Base-by-base conservation (phyloP, 345 rosid genomes). In the Physaria fendleri region DNA sequence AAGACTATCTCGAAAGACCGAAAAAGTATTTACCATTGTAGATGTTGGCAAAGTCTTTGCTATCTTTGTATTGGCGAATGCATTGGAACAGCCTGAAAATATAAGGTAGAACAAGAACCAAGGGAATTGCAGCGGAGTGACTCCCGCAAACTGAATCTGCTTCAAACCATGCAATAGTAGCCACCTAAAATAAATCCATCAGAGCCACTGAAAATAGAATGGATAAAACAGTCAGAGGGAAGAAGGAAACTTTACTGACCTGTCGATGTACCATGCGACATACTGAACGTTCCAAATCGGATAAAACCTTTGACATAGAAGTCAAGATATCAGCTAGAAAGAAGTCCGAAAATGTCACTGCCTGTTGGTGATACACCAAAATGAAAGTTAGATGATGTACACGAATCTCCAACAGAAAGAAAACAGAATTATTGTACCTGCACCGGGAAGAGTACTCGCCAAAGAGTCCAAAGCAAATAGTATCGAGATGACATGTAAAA, bases 91-190 rank as follows among this genome's bases (percentile, higher is more conserved):
- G 69, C 23, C 90, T 85, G 61, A 87, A 94, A 60, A 87, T 76
- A 57, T 94, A 94, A 43, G 99, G 99, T 66, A 87, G 77, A 17
- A 85, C 99, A 40, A 94, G 87, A 79, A 82, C 90, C n/a, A 87
- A 14, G n/a, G 99, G 99, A 53, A 94, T 94, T 15, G 77, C 88
- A 75, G 85, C 44, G 0, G 99, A 87, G 77, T 94, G 99, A 73
- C 95, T 82, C 22, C 99, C 97, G 8, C 99, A 94, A 49, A 90
- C 88, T 20, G 99, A 94, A 76, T 94, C 95, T 27, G 95, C 97
- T 77, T 94, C 99, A 79, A 94, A 90, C 99, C 99, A 94, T 16
- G 99, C 99, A 69, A 90, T 72, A 17, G 99, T 90, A 58, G 97
- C 97, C 37, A 94, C 99, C 99, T 90, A 74, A 13, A 55, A 34